Base-by-base conservation (phyloP, 2,329 filamentous ascomycete species). In the Ilyonectria robusta region DNA sequence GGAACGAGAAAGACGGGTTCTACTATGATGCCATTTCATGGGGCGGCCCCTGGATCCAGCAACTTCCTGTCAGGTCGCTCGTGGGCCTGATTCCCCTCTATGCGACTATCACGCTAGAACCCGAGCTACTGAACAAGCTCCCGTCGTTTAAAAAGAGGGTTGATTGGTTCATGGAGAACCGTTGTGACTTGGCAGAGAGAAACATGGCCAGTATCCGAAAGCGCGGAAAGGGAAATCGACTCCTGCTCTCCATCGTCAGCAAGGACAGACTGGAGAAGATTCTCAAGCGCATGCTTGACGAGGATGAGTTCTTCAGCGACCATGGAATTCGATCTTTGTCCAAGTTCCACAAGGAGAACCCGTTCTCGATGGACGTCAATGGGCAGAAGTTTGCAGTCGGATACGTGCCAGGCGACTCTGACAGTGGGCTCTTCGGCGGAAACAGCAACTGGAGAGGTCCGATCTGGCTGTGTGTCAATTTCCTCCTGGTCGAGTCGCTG, bases 1-100 rank as follows among this genome's bases (percentile, higher is more conserved):
- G 95, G 95, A 98, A 98, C 77, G 94, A 98, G 31, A 89, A 97
- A 69, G 95, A 98, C 80, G 94, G 94, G 63, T 98, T 98, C 86
- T 98, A 98, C 86, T 98, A 98, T 78, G 95, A 98, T 82, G 95
- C 95, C 29, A 98, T 98, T 71, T 97, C 95, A 1, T 98, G 94
- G 90, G 95, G 95, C 56, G 94, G 94, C 9, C 95, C 95, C 8
- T 97, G 92, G 91, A 93, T 93, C 59, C 94, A 98, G 77, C 95
- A 98, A 81, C 88, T 98, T 77, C 95, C 94, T 1, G 94, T 98
- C 59, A 88, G 94, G 65, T 98, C 95, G 17, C 88, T 98, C 8
- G 95, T 98, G 59, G 95, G 96, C 11, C 85, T 98, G 65, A 98
- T 98, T 70, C 95, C 95, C 2, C 88, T 98, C 11, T 98, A 97